Evolutionary conservation across 495 filamentous ascomycete genomes (phyloP), one percentile per base, ranked within the genome.

Genomic region (Bryoglossum gracile): DNA sequence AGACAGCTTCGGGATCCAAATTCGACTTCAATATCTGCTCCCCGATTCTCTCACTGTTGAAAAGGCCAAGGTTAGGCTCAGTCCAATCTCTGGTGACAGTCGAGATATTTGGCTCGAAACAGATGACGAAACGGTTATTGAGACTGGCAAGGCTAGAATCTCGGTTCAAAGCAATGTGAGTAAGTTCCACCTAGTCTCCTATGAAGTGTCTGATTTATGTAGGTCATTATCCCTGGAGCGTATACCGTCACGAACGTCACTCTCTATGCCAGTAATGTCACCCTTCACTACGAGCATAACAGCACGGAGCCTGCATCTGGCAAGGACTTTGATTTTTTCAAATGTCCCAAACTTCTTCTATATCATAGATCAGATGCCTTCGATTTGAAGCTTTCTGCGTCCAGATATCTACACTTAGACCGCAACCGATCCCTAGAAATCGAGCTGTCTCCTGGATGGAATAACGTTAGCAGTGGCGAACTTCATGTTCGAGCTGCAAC

Each of bases 401-500:
- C 76, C 1, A 76, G 69, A 46, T 65, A 73, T 35, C 76, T 94
- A 41, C 81, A 88, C 54, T 75, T 97, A 4, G 86, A 92, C 57
- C 76, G 80, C 52, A 80, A 84, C 54, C 82, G 83, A 42, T 79
- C 77, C 8, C 65, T 95, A 4, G 84, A 94, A 51, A 65, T 99
- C 37, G 75, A 81, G 46, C 64, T 95, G 8, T 63, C 71, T 36
- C 82, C 80, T 34, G 91, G 91, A 21, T 81, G 82, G 73, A 95
- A 97, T 59, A 65, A 84, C 3, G 73, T 96, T 38, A 65, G 67
- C 25, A 73, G 59, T 10, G 82, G 80, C 28, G 82, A 84, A 48
- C 62, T 99, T 43, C 80, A 82, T 25, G 69, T 96, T 22, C 78
- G 82, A 55, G 77, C 89, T 50, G 88, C 84, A 3, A 91, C 94